Evolutionary conservation across 2,329 filamentous ascomycete genomes (phyloP).

Genomic region (Emydomyces testavorans): DNA sequence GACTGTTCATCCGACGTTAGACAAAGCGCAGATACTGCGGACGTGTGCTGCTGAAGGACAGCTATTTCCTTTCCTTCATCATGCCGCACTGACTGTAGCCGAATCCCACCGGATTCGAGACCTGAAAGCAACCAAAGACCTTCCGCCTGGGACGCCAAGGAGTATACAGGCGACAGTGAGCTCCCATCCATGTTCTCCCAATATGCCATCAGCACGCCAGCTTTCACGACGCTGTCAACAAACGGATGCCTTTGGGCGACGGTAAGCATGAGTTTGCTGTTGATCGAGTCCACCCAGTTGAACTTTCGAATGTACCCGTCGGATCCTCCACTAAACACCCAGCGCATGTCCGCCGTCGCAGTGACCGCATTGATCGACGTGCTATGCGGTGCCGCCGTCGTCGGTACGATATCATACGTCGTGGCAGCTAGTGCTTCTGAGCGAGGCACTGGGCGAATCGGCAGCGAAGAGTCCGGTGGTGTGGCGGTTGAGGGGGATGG

Average conservation of each 20-base stretch:
- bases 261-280: conserved; percentile 83
- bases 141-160: conserved; percentile 77
- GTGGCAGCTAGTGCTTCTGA: conserved; percentile 66
- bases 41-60: conserved; percentile 70
- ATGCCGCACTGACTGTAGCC: conserved; percentile 83
- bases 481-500: conserved; percentile 32
- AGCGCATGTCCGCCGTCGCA: conserved; percentile 85
- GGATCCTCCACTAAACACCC: conserved; percentile 85
- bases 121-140: conserved; percentile 87
- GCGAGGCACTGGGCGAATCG: conserved; percentile 52
- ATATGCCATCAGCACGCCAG: conserved; percentile 86
- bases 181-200: conserved; percentile 91
- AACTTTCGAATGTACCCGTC: conserved; percentile 97
- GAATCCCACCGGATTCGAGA: conserved; percentile 81
- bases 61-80: conserved; percentile 86
- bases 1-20: conserved; percentile 75
- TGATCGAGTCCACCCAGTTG: conserved; percentile 88
- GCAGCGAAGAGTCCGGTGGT: conserved; percentile 22
- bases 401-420: conserved; percentile 90
- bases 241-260: conserved; percentile 95
- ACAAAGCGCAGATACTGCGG: conserved; percentile 78
- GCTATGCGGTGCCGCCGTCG: conserved; percentile 88
- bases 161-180: conserved; percentile 78
- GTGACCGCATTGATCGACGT: conserved; percentile 91
- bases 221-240: conserved; percentile 93